Evolutionary conservation across 768 basidiomycete species (phyloP).

Genomic region (Boletellus sp.): DNA sequence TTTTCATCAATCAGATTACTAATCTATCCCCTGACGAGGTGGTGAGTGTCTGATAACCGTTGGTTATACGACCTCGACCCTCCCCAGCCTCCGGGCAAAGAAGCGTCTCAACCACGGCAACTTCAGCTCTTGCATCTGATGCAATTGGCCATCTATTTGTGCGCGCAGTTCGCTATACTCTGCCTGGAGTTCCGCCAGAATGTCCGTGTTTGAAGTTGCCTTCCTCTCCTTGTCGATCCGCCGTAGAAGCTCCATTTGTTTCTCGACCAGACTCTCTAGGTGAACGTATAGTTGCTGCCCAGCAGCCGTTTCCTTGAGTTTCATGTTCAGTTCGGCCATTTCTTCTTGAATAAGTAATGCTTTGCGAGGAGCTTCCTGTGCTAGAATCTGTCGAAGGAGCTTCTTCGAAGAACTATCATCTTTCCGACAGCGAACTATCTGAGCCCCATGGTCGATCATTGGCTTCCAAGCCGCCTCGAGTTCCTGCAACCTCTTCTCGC

Average conservation of each 20-base stretch:
- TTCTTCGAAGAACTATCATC: constrained; percentile 6
- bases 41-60: not conserved
- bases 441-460: constrained; percentile 11
- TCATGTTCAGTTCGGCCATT: constrained; percentile 4
- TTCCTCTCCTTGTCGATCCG: constrained; percentile 10
- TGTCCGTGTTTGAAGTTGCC: not conserved
- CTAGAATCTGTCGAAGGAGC: constrained; percentile 7
- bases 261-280: constrained; percentile 9
- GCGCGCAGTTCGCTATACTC: constrained; percentile 2
- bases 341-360: constrained; percentile 6
- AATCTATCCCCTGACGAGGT: not conserved
- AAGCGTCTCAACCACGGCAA: constrained; percentile 3
- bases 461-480: constrained; percentile 3
- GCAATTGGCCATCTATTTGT: constrained; percentile 7
- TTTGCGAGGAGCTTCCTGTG: not conserved
- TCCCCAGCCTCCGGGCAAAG: not conserved
- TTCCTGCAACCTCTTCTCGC: constrained; percentile 9
- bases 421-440: constrained; percentile 4
- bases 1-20: not conserved
- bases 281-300: constrained; percentile 8
- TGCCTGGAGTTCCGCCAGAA: constrained; percentile 2
- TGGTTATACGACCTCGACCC: not conserved
- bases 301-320: constrained; percentile 6
- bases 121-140: constrained; percentile 11
- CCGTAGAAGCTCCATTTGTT: constrained; percentile 3